Evolutionary conservation across 2,329 filamentous ascomycete species (phyloP).

Genomic region (Cercospora berteroae): DNA sequence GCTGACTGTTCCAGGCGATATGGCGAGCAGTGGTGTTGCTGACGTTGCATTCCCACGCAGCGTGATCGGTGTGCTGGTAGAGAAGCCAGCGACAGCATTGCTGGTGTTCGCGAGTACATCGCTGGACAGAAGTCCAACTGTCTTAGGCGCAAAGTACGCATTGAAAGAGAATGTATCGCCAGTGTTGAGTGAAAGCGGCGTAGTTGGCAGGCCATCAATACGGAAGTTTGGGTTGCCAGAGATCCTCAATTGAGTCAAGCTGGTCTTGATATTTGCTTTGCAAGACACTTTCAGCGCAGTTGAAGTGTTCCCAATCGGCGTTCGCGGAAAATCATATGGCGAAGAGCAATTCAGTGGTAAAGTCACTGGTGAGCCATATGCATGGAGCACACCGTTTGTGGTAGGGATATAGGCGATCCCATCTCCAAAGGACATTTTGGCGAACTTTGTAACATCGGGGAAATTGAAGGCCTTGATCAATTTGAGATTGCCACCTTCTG

Average conservation of each 20-base stretch:
- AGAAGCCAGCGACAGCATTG: conserved; percentile 12
- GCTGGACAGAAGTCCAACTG: conserved; percentile 11
- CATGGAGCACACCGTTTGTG: conserved; percentile 4
- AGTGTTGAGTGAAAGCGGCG: conserved; percentile 1
- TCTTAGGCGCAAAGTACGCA: conserved; percentile 8
- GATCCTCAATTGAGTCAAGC: conserved; percentile 1
- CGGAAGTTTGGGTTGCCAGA: conserved; percentile 14
- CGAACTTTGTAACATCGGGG: conserved; percentile 4
- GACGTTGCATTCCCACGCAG: conserved; percentile 10
- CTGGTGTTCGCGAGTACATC: conserved; percentile 5
- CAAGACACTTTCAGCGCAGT: not conserved
- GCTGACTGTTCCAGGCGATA: conserved; percentile 1
- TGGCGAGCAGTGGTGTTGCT: not conserved
- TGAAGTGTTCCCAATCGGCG: conserved; percentile 10
- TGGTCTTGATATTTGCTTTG: conserved; percentile 10
- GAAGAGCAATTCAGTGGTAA: conserved; percentile 13
- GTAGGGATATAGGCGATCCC: conserved; percentile 10
- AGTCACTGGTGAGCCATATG: conserved; percentile 12
- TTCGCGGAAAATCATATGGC: conserved; percentile 8
- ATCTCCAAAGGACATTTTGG: conserved; percentile 8
- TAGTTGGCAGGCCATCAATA: conserved; percentile 1
- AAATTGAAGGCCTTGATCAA: conserved; percentile 12
- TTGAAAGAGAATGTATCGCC: conserved; percentile 9
- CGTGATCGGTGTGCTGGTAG: conserved; percentile 9
- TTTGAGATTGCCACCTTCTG: not conserved